Evolutionary conservation across 1,284 basidiomycete species (phyloP).

Genomic region (Marasmius oreades): DNA sequence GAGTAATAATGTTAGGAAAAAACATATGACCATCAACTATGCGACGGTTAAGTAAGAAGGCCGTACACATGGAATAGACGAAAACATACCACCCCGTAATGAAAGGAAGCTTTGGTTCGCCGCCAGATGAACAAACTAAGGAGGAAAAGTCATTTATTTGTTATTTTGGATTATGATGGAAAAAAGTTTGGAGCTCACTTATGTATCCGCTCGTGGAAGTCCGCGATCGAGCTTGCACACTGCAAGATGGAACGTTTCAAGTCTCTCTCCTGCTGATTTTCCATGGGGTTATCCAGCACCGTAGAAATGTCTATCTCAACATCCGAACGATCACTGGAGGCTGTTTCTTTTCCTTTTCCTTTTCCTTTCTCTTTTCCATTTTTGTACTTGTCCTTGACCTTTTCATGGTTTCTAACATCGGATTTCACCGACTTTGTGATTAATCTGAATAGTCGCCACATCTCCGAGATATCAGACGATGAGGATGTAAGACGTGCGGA

Average conservation of each 20-base stretch:
- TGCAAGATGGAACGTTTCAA: conserved; percentile 41
- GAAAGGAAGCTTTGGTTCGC: conserved; percentile 41
- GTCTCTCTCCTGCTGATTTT: conserved; percentile 35
- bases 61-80: neutral
- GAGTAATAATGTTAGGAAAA: conserved; percentile 39
- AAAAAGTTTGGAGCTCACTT: conserved; percentile 44
- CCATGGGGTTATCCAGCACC: neutral
- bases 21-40: conserved; percentile 33
- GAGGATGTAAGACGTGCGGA: conserved; percentile 42
- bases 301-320: neutral
- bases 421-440: conserved; percentile 27
- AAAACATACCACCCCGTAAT: conserved; percentile 43
- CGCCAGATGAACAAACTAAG: conserved; percentile 64
- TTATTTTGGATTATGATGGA: neutral
- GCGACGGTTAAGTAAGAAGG: conserved; percentile 7
- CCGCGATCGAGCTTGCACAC: conserved; percentile 45
- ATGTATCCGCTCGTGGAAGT: conserved; percentile 62
- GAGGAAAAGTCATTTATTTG: conserved; percentile 1
- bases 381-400: conserved; percentile 18
- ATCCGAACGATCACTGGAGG: conserved; percentile 32
- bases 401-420: conserved; percentile 18
- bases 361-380: conserved; percentile 10
- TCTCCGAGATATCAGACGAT: conserved; percentile 47
- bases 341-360: conserved; percentile 13
- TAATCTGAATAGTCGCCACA: conserved; percentile 48